Conservation (phyloP, 352 stramenopile species). For the Poterioochromonas sp. region DNA sequence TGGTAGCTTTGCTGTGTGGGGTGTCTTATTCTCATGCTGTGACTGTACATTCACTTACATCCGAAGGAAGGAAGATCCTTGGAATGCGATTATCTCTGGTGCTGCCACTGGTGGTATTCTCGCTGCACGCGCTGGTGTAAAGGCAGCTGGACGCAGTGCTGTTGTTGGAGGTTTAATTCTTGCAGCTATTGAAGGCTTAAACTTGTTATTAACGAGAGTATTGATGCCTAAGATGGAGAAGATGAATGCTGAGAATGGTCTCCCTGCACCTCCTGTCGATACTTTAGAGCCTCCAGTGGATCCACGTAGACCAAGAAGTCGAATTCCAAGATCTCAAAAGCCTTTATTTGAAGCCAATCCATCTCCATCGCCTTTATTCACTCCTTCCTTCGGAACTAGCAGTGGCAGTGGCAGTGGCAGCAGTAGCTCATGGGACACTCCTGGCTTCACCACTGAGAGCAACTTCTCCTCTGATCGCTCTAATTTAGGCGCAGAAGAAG, state of each 20-base stretch:
- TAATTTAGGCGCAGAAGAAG: background rate
- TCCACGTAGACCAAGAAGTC: background rate
- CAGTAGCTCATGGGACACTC: background rate
- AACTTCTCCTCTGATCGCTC: too few relatives aligned
- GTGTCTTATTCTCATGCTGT: conserved; percentile 90
- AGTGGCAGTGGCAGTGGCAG: background rate
- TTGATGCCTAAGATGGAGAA: conserved; percentile 33
- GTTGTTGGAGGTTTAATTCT: conserved; percentile 87
- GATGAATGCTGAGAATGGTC: background rate
- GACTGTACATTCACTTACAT: conserved; percentile 93
- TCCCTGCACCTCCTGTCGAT: background rate
- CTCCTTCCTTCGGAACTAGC: background rate
- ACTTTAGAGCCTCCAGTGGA: background rate
- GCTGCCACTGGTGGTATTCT: conserved; percentile 89
- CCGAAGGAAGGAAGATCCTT: conserved; percentile 94
- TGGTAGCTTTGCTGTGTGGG: conserved; percentile 87
- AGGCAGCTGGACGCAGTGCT: conserved; percentile 79
- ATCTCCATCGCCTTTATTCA: background rate
- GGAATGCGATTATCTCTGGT: conserved; percentile 96
- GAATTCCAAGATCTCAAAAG: too few relatives aligned
- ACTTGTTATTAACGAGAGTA: conserved; percentile 72
- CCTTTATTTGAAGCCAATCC: too few relatives aligned
- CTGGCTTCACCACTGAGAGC: background rate
- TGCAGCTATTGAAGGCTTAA: conserved; percentile 90
- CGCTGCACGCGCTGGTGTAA: conserved; percentile 80